A percentile compares a stretch with the other conserved stretches of the same genome.
phyloP scores from a whole-genome alignment of 1,284 basidiomycete species.

The Sporisorium graminicola region DNA sequence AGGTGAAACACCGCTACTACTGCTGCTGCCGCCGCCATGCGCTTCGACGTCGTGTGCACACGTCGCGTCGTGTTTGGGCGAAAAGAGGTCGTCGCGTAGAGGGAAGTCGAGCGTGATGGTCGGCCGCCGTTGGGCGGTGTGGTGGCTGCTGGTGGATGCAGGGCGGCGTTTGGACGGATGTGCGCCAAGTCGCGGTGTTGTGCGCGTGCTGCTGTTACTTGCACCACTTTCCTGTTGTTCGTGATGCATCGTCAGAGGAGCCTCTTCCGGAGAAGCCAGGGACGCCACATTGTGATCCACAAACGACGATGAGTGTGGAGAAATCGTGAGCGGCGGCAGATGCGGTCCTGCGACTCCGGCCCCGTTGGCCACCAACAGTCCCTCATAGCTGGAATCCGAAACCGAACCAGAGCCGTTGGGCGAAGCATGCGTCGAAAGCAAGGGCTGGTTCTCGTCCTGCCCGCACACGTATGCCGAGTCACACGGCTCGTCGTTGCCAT shows the following conservation, averaged over 20 bases:
- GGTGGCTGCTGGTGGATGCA: conserved; percentile 4
- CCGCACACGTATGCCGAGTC: conserved; percentile 18
- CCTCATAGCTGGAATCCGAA: conserved; percentile 26
- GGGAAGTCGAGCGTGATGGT: conserved; percentile 57
- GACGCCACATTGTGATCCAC: conserved; percentile 34
- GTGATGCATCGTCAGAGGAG: conserved; percentile 21
- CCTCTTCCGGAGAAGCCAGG: conserved; percentile 31
- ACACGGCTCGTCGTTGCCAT: conserved; percentile 35
- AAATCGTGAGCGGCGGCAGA: conserved; percentile 38
- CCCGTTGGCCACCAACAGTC: conserved; percentile 43
- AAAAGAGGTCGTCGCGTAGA: conserved; percentile 37
- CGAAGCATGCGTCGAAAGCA: conserved; percentile 19
- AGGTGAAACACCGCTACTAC: neutral
- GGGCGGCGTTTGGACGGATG: conserved; percentile 17
- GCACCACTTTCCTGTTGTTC: conserved; percentile 4
- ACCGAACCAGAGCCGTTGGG: conserved; percentile 9
- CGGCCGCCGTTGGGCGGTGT: conserved; percentile 22
- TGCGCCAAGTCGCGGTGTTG: conserved; percentile 14
- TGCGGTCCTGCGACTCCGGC: conserved; percentile 57
- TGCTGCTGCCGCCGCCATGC: neutral
- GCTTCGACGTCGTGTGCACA: conserved; percentile 15
- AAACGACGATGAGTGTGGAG: conserved; percentile 28
- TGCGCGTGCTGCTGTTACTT: conserved; percentile 6
- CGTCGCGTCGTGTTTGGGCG: conserved; percentile 17
- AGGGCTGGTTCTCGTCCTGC: conserved; percentile 20